Evolutionary conservation across 495 filamentous ascomycete genomes (phyloP).

Genomic region (Aspergillus heteromorphus): DNA sequence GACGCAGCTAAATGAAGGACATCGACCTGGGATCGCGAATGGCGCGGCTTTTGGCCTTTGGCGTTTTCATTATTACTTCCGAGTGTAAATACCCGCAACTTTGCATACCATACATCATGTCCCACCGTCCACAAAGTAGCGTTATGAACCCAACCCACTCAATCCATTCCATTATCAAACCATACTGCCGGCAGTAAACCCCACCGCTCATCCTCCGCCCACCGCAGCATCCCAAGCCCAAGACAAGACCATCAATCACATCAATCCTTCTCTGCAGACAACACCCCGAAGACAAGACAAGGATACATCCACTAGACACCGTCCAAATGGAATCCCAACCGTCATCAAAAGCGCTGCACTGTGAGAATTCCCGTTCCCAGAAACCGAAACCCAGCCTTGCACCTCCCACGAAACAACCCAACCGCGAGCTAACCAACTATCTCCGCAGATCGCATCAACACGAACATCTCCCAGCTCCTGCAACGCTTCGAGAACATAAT

Average conservation of each 20-base stretch:
- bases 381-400: too few species aligned
- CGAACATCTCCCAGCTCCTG: slow-evolving; percentile 50
- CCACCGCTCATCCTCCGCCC: slow-evolving; percentile 10
- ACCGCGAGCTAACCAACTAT: slow-evolving; percentile 9
- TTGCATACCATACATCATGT: too few species aligned
- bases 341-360: slow-evolving; percentile 33
- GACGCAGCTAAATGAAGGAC: too few species aligned
- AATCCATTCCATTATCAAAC: not conserved
- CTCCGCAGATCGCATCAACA: slow-evolving; percentile 47
- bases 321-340: slow-evolving; percentile 34
- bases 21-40: too few species aligned
- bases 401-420: too few species aligned
- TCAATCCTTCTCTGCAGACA: not conserved
- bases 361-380: slow-evolving; percentile 16
- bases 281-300: slow-evolving; percentile 2
- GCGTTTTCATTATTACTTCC: too few species aligned
- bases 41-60: too few species aligned
- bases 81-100: too few species aligned
- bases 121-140: not conserved
- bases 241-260: too few species aligned
- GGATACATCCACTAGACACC: not conserved
- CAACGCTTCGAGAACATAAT: slow-evolving; percentile 60
- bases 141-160: not conserved
- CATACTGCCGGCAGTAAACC: slow-evolving; percentile 15
- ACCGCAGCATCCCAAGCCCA: not conserved